Evolutionary conservation across 2,329 filamentous ascomycete species (phyloP).

Genomic region (Pseudogymnoascus sp.): DNA sequence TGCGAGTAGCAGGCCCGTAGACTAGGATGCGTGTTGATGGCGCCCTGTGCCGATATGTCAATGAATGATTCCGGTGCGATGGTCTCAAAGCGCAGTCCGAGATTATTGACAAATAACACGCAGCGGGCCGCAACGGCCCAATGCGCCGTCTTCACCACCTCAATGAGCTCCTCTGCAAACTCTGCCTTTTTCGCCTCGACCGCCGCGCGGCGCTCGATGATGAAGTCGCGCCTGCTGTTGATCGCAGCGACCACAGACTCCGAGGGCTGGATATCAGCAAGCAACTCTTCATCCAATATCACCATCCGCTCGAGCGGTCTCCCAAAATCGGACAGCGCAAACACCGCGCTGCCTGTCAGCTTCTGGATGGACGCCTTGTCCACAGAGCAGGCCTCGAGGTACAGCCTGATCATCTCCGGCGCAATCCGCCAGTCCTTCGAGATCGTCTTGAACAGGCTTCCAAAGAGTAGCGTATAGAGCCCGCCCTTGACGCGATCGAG

Average conservation of each 20-base stretch:
- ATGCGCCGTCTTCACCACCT: conserved; percentile 69
- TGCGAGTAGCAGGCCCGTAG: conserved; percentile 74
- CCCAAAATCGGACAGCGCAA: conserved; percentile 84
- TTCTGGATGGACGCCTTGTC: conserved; percentile 94
- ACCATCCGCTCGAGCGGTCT: conserved; percentile 81
- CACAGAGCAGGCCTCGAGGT: conserved; percentile 80
- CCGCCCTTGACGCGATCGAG: conserved; percentile 90
- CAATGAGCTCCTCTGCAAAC: conserved; percentile 72
- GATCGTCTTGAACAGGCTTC: conserved; percentile 78
- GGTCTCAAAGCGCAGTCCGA: conserved; percentile 85
- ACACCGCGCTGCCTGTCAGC: conserved; percentile 71
- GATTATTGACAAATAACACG: conserved; percentile 80
- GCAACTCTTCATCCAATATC: conserved; percentile 61
- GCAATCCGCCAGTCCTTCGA: conserved; percentile 92
- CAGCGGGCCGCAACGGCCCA: conserved; percentile 95
- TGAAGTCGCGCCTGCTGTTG: conserved; percentile 59
- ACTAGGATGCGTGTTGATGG: conserved; percentile 84
- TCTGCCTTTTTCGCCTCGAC: conserved; percentile 79
- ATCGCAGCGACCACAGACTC: conserved; percentile 44
- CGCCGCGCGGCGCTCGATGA: conserved; percentile 62
- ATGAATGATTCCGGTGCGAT: conserved; percentile 76
- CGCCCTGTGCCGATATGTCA: conserved; percentile 70
- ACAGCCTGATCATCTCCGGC: conserved; percentile 78
- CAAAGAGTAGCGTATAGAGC: conserved; percentile 83
- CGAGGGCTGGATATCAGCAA: conserved; percentile 67